Percentiles rank a stretch among this genome's conserved stretches.
Evolutionary conservation across 257 asterid genomes (phyloP).

Genomic region (Fraxinus americana): DNA sequence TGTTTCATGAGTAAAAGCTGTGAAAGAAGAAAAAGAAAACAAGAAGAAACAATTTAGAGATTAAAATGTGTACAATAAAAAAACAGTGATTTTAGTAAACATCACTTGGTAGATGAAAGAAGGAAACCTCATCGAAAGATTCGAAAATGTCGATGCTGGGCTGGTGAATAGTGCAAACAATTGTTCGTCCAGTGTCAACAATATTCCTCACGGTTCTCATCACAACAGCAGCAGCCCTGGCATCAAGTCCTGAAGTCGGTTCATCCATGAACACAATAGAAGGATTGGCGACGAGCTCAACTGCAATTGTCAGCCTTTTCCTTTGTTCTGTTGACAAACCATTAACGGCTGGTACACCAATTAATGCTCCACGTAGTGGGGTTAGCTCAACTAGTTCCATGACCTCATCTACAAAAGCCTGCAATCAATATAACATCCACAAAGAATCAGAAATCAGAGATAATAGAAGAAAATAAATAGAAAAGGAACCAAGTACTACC

Average conservation of each 20-base stretch:
- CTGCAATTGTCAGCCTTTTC: slow-evolving; percentile 79
- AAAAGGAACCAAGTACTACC: slow-evolving; percentile 38
- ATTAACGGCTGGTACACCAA: slow-evolving; percentile 81
- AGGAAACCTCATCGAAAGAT: slow-evolving; percentile 78
- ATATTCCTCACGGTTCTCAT: slow-evolving; percentile 95
- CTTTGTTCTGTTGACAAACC: slow-evolving; percentile 89
- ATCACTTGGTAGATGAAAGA: slow-evolving; percentile 7
- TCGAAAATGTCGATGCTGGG: slow-evolving; percentile 89
- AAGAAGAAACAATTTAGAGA: slow-evolving; percentile 12
- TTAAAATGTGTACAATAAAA: neutral
- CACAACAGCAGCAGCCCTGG: slow-evolving; percentile 91
- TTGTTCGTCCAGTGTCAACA: slow-evolving; percentile 84
- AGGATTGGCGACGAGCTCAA: slow-evolving; percentile 91
- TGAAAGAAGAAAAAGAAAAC: slow-evolving; percentile 13
- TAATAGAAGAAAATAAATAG: neutral
- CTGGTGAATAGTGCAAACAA: slow-evolving; percentile 93
- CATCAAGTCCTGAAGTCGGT: slow-evolving; percentile 92
- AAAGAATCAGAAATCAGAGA: neutral
- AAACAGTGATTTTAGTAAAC: neutral
- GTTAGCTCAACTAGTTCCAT: slow-evolving; percentile 82
- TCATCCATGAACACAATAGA: slow-evolving; percentile 95
- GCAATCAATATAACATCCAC: slow-evolving; percentile 23
- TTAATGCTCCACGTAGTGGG: slow-evolving; percentile 60
- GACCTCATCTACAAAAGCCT: slow-evolving; percentile 84
- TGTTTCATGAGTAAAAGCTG: slow-evolving; percentile 87